Base-by-base conservation (phyloP, 169 alveolate genomes). In the Babesia ovis region DNA sequence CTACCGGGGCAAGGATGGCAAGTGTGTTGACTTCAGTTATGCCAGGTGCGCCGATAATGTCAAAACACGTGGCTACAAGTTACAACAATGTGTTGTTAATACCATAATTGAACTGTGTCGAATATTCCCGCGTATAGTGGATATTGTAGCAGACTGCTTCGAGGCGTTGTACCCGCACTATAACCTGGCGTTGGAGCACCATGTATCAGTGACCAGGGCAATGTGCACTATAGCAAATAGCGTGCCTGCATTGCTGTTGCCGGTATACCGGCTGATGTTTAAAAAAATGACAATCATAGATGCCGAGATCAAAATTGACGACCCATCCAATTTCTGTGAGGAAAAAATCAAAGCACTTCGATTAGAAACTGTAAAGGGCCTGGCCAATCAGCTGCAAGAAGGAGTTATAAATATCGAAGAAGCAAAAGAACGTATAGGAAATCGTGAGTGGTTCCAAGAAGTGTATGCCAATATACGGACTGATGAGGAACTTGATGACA, bases 401-500 rank as follows among this genome's bases (percentile, higher is more conserved):
- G 86, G 86, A 11, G 75, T 58, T 54, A 67, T 64, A 22, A 58
- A 46, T 34, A 22, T 62, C 22, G 6, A 34, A 2, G 81, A 74
- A 43, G 69, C 66, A 3, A 77, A 72, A 51, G 25, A 34, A 1
- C 54, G 54, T 35, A 18, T 77, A 22, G 89, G 72, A 4, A 45
- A 56, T 45, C 84, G 77, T 22, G 55, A 77, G 31, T 84, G 91
- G 91, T 76, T 75, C 57, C 39, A 54, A 41, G 45, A 50, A 46
- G 46, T 68, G 59, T 85, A 83, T 54, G 83, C 71, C 25, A 70
- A 68, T 22, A 23, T 68, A 20, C 79, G 88, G 18, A 61, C 86
- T n/a, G 92, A 86, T 22, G 92, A 86, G 45, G 92, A 86, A 58
- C 48, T 72, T 23, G 91, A 86, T 68, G 77, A 43, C 34, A 85